Conservation (phyloP, 2,329 filamentous ascomycete species). For the Trichoderma semiorbis region DNA sequence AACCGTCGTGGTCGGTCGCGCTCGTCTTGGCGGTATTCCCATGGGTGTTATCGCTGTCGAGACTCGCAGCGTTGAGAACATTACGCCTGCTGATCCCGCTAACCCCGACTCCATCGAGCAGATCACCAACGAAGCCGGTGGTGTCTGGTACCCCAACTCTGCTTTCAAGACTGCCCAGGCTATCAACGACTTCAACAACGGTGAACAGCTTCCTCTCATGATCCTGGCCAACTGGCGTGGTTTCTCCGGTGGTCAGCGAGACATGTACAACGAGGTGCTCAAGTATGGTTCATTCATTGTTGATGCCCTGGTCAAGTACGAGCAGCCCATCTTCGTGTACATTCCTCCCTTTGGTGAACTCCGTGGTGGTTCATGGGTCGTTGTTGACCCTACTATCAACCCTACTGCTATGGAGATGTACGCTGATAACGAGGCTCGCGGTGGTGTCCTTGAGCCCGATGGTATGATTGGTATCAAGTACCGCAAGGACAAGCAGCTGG, state of each 20-base stretch:
- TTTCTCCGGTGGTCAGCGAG: constrained; percentile 98
- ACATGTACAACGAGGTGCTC: constrained; percentile 99
- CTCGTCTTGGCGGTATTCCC: constrained; percentile 92
- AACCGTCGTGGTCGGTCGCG: constrained; percentile 94
- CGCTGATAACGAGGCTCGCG: constrained; percentile 88
- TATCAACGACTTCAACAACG: constrained; percentile 98
- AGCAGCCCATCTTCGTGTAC: constrained; percentile 98
- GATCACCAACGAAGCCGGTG: constrained; percentile 89
- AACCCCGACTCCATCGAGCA: constrained; percentile 98
- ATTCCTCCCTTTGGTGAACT: constrained; percentile 96
- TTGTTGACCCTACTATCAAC: constrained; percentile 98
- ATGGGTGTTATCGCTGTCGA: constrained; percentile 98
- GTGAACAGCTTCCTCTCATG: constrained; percentile 97
- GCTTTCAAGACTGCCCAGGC: constrained; percentile 99
- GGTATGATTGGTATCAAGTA: constrained; percentile 99
- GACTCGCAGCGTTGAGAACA: constrained; percentile 92
- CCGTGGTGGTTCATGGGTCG: constrained; percentile 98
- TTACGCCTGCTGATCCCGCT: constrained; percentile 92
- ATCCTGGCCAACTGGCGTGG: constrained; percentile 99
- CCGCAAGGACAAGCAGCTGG: constrained; percentile 92
- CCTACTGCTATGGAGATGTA: constrained; percentile 98
- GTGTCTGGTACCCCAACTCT: constrained; percentile 99
- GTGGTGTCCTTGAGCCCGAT: constrained; percentile 96
- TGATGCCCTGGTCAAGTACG: constrained; percentile 94
- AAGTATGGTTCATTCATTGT: constrained; percentile 99